These are phyloP conservation scores for Candida alai DNA, from an alignment of 805 yeast genomes.

Conservation along the genomic window DNA sequence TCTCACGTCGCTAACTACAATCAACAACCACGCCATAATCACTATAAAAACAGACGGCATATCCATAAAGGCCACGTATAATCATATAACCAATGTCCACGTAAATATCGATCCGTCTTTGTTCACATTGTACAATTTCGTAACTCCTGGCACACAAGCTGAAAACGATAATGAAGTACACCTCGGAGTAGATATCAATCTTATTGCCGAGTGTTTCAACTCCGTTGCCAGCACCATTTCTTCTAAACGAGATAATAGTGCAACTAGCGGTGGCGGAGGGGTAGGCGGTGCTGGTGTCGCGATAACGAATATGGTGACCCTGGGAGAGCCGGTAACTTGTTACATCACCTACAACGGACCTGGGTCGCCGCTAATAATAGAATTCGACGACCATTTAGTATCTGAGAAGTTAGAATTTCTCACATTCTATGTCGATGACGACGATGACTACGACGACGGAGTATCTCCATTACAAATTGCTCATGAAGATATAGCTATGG, in stretches of 20 bases:
- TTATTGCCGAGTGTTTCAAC: slow-evolving; percentile 33
- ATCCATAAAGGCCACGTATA: slow-evolving; percentile 30
- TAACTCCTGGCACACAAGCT: slow-evolving; percentile 3
- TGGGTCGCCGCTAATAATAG: slow-evolving; percentile 37
- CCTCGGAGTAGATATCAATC: slow-evolving; percentile 35
- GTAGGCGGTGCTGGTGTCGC: too few species aligned
- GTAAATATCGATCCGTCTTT: slow-evolving; percentile 34
- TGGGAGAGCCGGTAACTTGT: slow-evolving; percentile 26
- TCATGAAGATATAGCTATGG: slow-evolving; percentile 29
- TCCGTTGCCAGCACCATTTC: slow-evolving; percentile 22
- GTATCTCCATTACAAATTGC: slow-evolving; percentile 16
- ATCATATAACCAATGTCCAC: slow-evolving; percentile 34
- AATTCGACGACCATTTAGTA: slow-evolving; percentile 38
- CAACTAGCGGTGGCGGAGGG: too few species aligned
- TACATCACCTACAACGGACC: slow-evolving; percentile 34
- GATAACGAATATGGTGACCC: slow-evolving; percentile 1
- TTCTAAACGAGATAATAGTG: slow-evolving; percentile 4
- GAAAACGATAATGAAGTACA: slow-evolving; percentile 11
- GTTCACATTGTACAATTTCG: slow-evolving; percentile 26
- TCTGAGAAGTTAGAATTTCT: slow-evolving; percentile 40
- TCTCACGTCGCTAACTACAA: slow-evolving; percentile 27
- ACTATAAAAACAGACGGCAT: slow-evolving; percentile 30
- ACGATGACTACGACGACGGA: slow-evolving; percentile 11
- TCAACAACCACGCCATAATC: slow-evolving; percentile 32
- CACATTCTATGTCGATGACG: slow-evolving; percentile 31